Evolutionary conservation across 306 rosid species (phyloP), one percentile per base, ranked within the genome.

Genomic region (Sophora flavescens): DNA sequence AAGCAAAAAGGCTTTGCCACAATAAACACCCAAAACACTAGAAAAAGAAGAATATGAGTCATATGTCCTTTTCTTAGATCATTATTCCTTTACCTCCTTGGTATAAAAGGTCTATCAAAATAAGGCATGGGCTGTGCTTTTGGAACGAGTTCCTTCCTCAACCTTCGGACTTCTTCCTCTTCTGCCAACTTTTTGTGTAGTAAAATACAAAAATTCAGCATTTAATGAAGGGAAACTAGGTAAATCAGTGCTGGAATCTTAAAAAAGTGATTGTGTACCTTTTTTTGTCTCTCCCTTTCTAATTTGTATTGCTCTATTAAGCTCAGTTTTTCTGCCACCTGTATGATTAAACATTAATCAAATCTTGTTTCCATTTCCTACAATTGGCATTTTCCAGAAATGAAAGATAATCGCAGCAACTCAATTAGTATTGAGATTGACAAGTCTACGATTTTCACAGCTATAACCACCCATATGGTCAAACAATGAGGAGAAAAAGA

Each of bases 61-160:
- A 35, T 35, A 41, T 41, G 47, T 1, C 47, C 3, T 8, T 41
- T 41, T 8, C 47, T 41, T 41, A 62, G 2, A 70, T 30, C 22
- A n/a, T 35, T 64, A 44, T 56, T 11, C 38, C 30, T 81, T 81
- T 81, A 95, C 99, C 99, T 91, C 88, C 88, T 92, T 18, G 99
- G 99, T 32, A 92, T 73, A 87, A 96, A 96, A 53, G 99, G 99
- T 80, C 94, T 89, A 72, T 96, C 99, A 85, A 96, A 92, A 84
- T 88, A 96, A 22, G 99, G 98, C 99, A 96, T 92, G 8, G 98
- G 99, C 74, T 96, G 98, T 70, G 99, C 98, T 85, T 87, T 96
- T 16, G 99, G 99, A 60, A 92, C 82, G 3, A 89, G 87, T 68
- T 91, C 99, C 88, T 86, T 92, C 78, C 96, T 89, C 78, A 91